Evolutionary conservation across 306 rosid species (phyloP), one percentile per base, ranked within the genome.

Genomic region (Gleditsia sinensis): DNA sequence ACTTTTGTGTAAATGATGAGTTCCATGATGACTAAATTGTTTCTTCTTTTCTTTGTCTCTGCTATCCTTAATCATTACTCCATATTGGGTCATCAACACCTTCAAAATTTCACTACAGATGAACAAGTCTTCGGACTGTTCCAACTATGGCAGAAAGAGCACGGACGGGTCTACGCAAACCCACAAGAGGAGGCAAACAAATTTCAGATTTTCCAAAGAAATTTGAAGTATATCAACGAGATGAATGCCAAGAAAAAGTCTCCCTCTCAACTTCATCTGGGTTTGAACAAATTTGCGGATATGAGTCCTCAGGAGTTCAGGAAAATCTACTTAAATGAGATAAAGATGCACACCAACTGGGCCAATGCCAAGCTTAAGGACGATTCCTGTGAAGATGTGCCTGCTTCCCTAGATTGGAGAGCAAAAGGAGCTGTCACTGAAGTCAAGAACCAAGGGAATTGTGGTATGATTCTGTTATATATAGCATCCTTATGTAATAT

Each of bases 321-420:
- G 42, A 11, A 73, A 49, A 72, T 53, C 68, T 10, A 62, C 68
- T 21, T 62, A 28, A 49, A 62, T 32, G 12, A 37, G 9, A 24
- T 37, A 19, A 62, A 62, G 11, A 37, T 36, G 11, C 50, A 32
- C 11, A 1, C 19, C 49, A 20, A 36, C 32, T 28, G 32, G 32
- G 32, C 3, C 13, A 20, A 11, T 21, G 14, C 46, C 68, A 37
- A 36, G 17, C 11, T 62, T 32, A 62, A 62, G 19, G 46, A 17
- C 4, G 67, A 17, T 7, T 10, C 67, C 0, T 78, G 82, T 55
- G 78, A 78, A 21, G 83, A 85, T 30, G 86, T 84, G 27, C 88
- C 97, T 39, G 67, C 79, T 5, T 61, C 83, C 68, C 27, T 83
- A 45, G 88, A 89, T 82, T 91, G 97, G 97, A 87, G 89, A 78